Conservation (phyloP, 2,329 filamentous ascomycete species). For the Nemania sp. region DNA sequence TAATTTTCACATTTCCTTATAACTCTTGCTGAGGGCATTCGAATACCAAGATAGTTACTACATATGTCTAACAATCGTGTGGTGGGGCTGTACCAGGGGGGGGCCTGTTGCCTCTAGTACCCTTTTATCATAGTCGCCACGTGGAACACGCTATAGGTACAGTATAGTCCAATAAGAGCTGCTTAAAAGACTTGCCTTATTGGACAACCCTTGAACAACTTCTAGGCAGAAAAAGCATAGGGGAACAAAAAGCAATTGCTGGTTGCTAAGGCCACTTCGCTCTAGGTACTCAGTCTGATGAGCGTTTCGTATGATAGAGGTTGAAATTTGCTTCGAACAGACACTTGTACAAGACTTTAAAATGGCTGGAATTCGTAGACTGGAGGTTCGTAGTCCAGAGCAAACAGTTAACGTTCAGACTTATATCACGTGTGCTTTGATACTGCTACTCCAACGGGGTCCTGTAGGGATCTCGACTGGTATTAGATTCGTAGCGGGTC, state of each 20-base stretch:
- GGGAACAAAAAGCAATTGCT: background rate
- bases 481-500: background rate
- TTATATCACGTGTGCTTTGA: no score
- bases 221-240: background rate
- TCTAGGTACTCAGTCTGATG: background rate
- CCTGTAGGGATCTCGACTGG: no score
- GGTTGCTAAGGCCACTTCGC: background rate
- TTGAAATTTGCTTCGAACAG: background rate
- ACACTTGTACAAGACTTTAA: background rate
- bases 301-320: no score
- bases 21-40: background rate
- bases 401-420: background rate
- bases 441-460: no score
- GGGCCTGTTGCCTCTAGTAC: slow-evolving; percentile 2
- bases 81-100: slow-evolving; percentile 1
- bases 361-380: background rate
- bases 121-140: slow-evolving; percentile 1
- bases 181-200: background rate
- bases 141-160: background rate
- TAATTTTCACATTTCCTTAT: background rate
- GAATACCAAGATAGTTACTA: background rate
- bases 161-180: background rate
- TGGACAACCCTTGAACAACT: background rate
- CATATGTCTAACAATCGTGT: background rate
- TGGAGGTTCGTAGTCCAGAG: slow-evolving; percentile 8